These are phyloP conservation scores for Plasmodium reichenowi DNA, from an alignment of 169 alveolate genomes.

Conservation along the genomic window DNA sequence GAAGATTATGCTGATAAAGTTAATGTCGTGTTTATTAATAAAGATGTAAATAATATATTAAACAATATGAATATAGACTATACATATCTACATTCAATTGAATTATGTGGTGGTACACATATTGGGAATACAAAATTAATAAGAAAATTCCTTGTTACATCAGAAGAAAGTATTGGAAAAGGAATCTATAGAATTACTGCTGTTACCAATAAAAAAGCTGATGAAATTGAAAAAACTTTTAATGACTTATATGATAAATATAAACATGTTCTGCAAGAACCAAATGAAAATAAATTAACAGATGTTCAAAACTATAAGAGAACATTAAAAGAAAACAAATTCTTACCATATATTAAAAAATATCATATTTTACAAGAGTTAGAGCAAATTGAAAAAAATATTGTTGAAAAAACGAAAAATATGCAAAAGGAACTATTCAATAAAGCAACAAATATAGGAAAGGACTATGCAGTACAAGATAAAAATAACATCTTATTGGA, in stretches of 20 bases:
- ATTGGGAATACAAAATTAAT: conserved; percentile 85
- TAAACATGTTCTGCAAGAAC: conserved; percentile 77
- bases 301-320: conserved; percentile 63
- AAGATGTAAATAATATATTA: conserved; percentile 79
- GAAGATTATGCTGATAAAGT: conserved; percentile 95
- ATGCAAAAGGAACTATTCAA: conserved; percentile 66
- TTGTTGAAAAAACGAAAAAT: conserved; percentile 62
- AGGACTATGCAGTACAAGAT: conserved; percentile 40
- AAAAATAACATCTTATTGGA: conserved; percentile 43
- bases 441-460: conserved; percentile 54
- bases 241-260: conserved; percentile 77
- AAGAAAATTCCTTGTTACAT: conserved; percentile 83
- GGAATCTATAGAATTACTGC: conserved; percentile 92
- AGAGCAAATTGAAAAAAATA: conserved; percentile 68
- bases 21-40: conserved; percentile 92
- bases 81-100: conserved; percentile 85
- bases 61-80: conserved; percentile 76
- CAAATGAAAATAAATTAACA: conserved; percentile 78
- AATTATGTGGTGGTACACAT: conserved; percentile 95
- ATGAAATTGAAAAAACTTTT: conserved; percentile 79
- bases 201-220: conserved; percentile 89
- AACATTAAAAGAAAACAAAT: conserved; percentile 74
- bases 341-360: conserved; percentile 68
- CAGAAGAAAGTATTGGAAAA: conserved; percentile 93
- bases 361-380: conserved; percentile 31